phyloP scores from a whole-genome alignment of 345 rosid genomes.

The Atalantia buxifolia region DNA sequence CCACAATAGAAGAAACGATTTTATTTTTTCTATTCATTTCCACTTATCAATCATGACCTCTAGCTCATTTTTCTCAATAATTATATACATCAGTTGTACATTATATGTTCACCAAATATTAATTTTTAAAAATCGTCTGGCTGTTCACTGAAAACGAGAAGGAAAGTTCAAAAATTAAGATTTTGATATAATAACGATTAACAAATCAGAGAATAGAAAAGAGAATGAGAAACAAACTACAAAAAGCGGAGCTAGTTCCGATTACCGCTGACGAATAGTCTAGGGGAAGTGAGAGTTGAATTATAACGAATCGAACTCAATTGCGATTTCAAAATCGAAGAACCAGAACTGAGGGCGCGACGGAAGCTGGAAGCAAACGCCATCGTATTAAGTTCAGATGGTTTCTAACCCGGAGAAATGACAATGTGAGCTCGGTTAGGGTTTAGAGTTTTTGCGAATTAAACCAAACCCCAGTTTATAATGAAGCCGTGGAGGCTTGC shows the following conservation, averaged over 20 bases:
- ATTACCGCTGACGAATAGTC: constrained; percentile 80
- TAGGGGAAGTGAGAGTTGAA: constrained; percentile 74
- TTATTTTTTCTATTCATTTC: background rate
- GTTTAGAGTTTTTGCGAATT: background rate
- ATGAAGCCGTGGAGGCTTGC: background rate
- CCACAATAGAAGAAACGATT: background rate
- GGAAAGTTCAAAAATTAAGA: background rate
- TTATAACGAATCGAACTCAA: constrained; percentile 33
- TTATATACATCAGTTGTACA: background rate
- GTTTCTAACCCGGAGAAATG: background rate
- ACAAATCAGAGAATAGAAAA: background rate
- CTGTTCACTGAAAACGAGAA: background rate
- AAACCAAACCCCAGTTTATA: too few relatives aligned
- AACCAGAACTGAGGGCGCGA: constrained; percentile 28
- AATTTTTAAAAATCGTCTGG: background rate
- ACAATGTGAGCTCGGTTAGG: background rate
- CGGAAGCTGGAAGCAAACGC: constrained; percentile 54
- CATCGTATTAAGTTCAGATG: constrained; percentile 26
- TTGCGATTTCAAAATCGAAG: constrained; percentile 29
- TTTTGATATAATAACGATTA: background rate
- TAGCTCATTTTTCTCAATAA: background rate
- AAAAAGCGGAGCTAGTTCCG: background rate
- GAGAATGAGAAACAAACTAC: background rate
- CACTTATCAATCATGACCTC: background rate
- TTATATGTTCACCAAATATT: background rate